phyloP scores from a whole-genome alignment of 75 land plant genomes.

The Picea glauca region DNA sequence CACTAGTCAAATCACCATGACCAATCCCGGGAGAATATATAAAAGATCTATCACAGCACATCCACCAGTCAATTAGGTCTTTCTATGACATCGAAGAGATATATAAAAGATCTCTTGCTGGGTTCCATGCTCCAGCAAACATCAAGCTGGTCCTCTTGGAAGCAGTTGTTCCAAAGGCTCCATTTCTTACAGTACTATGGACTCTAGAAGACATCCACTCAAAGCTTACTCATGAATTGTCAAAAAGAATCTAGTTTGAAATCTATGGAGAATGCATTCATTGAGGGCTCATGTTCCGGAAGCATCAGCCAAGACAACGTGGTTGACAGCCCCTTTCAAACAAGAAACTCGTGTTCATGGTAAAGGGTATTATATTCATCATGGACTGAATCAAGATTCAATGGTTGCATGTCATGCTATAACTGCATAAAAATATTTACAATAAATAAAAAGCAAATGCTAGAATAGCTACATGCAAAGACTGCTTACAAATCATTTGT shows the following conservation, averaged over 20 bases:
- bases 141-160: too few relatives aligned
- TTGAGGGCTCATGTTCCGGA: background rate
- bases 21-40: too few relatives aligned
- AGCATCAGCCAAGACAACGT: background rate
- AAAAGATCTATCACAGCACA: too few relatives aligned
- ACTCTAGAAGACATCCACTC: background rate
- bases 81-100: too few relatives aligned
- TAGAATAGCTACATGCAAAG: background rate
- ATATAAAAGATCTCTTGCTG: too few relatives aligned
- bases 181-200: background rate
- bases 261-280: background rate
- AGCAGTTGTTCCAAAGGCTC: too few relatives aligned
- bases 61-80: too few relatives aligned
- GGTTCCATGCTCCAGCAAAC: too few relatives aligned
- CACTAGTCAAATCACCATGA: too few relatives aligned
- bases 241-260: background rate
- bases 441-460: background rate
- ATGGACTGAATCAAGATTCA: background rate
- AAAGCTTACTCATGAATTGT: background rate
- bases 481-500: background rate
- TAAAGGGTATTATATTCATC: too few relatives aligned
- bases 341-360: background rate
- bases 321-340: background rate
- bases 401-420: background rate
- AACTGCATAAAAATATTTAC: background rate